Conservation (phyloP, 345 rosid genomes). For the Populus pruinosa region DNA sequence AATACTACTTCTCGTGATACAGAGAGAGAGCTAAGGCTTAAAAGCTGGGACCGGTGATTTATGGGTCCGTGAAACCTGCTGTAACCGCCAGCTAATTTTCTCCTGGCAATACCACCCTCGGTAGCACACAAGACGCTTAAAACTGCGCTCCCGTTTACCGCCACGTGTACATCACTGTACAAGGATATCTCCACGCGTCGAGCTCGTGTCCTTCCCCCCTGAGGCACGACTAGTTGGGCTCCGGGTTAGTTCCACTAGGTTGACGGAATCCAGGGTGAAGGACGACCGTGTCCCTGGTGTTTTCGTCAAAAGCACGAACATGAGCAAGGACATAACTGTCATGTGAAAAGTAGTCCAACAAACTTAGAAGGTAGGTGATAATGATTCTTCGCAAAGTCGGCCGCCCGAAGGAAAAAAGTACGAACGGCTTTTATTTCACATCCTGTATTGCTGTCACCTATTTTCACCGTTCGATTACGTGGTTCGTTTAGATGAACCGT, state of each 20-base stretch:
- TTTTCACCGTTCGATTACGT: background rate
- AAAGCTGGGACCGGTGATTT: conserved; percentile 18
- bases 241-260: conserved; percentile 8
- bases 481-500: conserved; percentile 26
- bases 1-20: conserved; percentile 8
- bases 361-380: conserved; percentile 32
- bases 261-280: background rate
- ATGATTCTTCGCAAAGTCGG: conserved; percentile 26
- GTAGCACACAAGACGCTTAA: conserved; percentile 15
- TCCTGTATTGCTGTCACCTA: background rate
- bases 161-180: conserved; percentile 34
- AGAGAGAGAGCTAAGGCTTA: background rate
- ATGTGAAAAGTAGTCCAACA: conserved; percentile 18
- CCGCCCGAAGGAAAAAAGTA: conserved; percentile 17
- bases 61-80: conserved; percentile 31
- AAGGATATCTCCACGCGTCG: conserved; percentile 42
- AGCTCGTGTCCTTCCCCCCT: background rate
- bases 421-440: conserved; percentile 17
- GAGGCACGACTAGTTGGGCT: conserved; percentile 28
- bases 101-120: conserved; percentile 33
- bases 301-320: background rate
- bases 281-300: conserved; percentile 15
- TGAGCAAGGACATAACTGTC: conserved; percentile 20
- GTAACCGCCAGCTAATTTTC: conserved; percentile 36
- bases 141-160: conserved; percentile 19